Evolutionary conservation across 805 yeast genomes (phyloP), one percentile per base, ranked within the genome.

Genomic region (Saccharomycopsis fermentans): DNA sequence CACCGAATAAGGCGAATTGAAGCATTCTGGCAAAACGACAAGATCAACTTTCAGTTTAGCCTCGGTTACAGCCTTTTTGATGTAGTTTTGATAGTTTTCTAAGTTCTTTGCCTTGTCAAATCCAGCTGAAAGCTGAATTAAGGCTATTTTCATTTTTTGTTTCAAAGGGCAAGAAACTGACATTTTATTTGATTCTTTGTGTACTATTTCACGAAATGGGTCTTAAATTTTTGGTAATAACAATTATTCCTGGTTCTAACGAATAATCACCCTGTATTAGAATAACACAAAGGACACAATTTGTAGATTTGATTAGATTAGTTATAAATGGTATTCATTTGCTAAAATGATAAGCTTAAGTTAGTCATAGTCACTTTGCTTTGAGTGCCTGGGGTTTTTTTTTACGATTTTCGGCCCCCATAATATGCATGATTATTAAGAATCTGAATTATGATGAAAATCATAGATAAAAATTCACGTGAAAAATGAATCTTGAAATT

Each of bases 1-100:
- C 32, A 90, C 96, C 0, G 96, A 82, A 68, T 94, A 94, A 2
- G 98, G 98, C 1, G 97, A 88, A 70, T 92, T 94, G 80, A 91
- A 92, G 73, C 97, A 90, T 73, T 94, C 98, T 8, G 99, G 99
- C 35, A 94, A 74, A 63, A 94, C 89, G 11, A 94, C 80, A 48
- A 92, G 74, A 65, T 91, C 87, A 6, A 85, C 80, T 6, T 83
- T 80, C 26, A 71, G 67, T 17, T 82, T 77, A 26, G 85, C 82
- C 58, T 75, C 69, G 12, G 58, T 53, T 48, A 84, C 61, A 0
- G 98, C 97, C 58, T 79, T 81, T 24, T 76, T 75, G 52, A 90
- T 81, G 64, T 79, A 82, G 11, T 75, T 76, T 54, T 80, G 77
- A 4, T 88, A 96, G 64, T 86, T 83, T 54, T 76, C 68, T 61